Conservation (phyloP, 108 stramenopile species). For the Epithemia pelagica region DNA sequence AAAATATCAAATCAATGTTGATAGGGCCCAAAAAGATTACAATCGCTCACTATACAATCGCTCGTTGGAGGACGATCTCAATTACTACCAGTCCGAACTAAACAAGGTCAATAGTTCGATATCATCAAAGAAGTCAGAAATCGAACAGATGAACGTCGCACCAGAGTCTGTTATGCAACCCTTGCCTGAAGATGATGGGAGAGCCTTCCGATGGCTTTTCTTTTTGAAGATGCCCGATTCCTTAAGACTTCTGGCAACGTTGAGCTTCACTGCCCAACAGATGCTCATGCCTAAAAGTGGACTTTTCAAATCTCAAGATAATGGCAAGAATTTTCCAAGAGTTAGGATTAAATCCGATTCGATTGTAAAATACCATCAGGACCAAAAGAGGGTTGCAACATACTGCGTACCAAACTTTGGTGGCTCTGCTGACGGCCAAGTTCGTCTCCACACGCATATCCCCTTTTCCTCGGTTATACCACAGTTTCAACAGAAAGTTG, state of each 20-base stretch:
- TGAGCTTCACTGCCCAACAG: background rate
- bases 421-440: background rate
- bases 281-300: background rate
- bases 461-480: background rate
- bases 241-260: background rate
- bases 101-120: no score
- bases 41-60: no score
- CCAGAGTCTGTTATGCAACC: background rate
- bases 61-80: no score
- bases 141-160: background rate
- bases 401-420: background rate
- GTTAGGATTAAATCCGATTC: background rate
- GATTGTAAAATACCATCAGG: background rate
- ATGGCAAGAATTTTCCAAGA: background rate
- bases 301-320: background rate
- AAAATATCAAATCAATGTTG: no score
- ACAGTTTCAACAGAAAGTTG: background rate
- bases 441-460: background rate
- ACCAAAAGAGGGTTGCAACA: background rate
- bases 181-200: background rate
- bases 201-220: background rate
- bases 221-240: background rate
- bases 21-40: no score
- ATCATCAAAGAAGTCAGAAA: background rate
- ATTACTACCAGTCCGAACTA: no score